Percentiles rank a stretch among this genome's conserved stretches.
Conservation (phyloP, 495 filamentous ascomycete species). For the Neurospora intermedia region DNA sequence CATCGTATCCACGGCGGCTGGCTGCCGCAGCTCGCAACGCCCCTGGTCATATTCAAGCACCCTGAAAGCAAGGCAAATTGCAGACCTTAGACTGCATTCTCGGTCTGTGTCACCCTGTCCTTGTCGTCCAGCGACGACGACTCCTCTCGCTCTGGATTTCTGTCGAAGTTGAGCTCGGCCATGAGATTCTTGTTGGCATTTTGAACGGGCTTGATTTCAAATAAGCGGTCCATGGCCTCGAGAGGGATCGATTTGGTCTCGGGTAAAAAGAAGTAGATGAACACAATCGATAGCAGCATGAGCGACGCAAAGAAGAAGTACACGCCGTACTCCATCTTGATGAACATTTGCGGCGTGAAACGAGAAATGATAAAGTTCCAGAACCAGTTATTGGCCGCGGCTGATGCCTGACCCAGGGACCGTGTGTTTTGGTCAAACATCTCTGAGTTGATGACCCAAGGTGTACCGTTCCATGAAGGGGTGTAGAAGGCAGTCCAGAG, state of each 20-base stretch:
- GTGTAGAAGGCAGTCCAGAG: constrained; percentile 72
- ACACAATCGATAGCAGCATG: constrained; percentile 56
- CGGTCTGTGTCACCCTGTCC: constrained; percentile 5
- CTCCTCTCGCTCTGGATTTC: constrained; percentile 34
- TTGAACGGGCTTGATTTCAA: constrained; percentile 43
- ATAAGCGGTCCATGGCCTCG: constrained; percentile 49
- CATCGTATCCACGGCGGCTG: background rate
- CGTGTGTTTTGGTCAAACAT: constrained; percentile 53
- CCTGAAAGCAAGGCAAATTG: background rate
- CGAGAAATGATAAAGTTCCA: constrained; percentile 66
- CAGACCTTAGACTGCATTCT: background rate
- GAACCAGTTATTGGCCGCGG: constrained; percentile 63
- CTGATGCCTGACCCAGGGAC: constrained; percentile 56
- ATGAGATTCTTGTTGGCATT: constrained; percentile 44
- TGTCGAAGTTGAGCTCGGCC: constrained; percentile 26
- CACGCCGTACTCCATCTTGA: constrained; percentile 57
- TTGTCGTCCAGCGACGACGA: constrained; percentile 11
- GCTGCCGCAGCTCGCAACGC: background rate
- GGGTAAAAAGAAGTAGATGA: constrained; percentile 44
- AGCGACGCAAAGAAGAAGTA: constrained; percentile 71
- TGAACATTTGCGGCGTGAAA: constrained; percentile 70
- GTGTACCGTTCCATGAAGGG: constrained; percentile 63
- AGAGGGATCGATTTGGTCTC: constrained; percentile 43
- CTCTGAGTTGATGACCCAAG: constrained; percentile 57
- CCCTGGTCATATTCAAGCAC: background rate